Evolutionary conservation across 257 asterid genomes (phyloP).

Genomic region (Forsythia viridissima): DNA sequence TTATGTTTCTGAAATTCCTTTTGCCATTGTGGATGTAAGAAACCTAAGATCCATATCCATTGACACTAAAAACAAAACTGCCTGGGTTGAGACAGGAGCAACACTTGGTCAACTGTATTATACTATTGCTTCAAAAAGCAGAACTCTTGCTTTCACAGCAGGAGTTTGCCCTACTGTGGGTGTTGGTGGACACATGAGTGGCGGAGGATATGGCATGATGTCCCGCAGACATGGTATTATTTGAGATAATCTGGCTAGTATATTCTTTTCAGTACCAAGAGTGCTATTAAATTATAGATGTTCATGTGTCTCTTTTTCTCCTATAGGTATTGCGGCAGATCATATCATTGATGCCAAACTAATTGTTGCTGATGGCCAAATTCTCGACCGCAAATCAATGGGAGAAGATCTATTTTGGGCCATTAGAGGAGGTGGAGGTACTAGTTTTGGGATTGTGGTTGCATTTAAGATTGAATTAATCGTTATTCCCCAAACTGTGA

Average conservation of each 20-base stretch:
- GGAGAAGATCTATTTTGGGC: conserved; percentile 33
- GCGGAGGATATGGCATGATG: conserved; percentile 23
- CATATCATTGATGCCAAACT: conserved; percentile 24
- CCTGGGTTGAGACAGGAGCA: conserved; percentile 25
- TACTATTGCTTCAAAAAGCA: conserved; percentile 12
- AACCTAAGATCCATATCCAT: conserved; percentile 13
- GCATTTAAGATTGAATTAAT: conserved; percentile 13
- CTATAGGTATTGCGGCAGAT: neutral
- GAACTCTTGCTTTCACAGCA: conserved; percentile 5
- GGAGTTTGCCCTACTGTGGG: conserved; percentile 25
- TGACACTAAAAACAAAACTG: conserved; percentile 3
- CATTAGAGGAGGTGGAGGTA: conserved; percentile 27
- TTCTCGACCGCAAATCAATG: conserved; percentile 19
- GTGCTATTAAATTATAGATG: no score
- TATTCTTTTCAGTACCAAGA: no score
- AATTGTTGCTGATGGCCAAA: conserved; percentile 10
- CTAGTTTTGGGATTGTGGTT: conserved; percentile 22
- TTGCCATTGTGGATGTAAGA: conserved; percentile 11
- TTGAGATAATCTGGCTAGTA: no score
- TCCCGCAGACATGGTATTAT: neutral
- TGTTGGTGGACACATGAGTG: conserved; percentile 25
- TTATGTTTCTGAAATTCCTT: conserved; percentile 9
- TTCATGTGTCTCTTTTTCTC: no score
- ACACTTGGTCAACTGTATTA: conserved; percentile 20
- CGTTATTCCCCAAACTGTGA: conserved; percentile 15